Evolutionary conservation across 768 basidiomycete genomes (phyloP), one percentile per base, ranked within the genome.

Genomic region (Amanita exitialis): DNA sequence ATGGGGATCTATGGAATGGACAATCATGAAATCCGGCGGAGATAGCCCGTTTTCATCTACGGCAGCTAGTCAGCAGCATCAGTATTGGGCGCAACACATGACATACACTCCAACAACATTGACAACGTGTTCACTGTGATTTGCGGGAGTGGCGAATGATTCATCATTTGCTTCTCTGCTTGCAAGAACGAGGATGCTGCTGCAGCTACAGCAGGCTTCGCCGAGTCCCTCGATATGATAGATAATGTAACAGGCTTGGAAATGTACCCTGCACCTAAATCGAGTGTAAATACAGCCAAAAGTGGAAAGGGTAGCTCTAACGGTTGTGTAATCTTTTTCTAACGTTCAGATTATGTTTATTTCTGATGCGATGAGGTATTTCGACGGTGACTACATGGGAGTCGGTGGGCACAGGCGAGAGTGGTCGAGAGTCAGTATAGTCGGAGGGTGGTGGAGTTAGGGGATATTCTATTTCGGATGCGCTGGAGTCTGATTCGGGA

Each of bases 391-490:
- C 57, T 4, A 60, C 54, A 43, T 51, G 43, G 16, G 54, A 43
- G 57, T 51, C 30, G 25, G 51, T 52, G 27, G 60, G 53, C 47
- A 66, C 72, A 8, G 83, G 83, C 2, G 83, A 82, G 21, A 80
- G 66, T 25, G 81, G 72, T 51, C 80, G 71, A 9, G 86, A 86
- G 21, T 76, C 78, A 21, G 83, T 79, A 58, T 74, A 75, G 61
- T 87, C 86, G 6, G 87, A 90, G 15, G 76, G 68, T 3, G 87
- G 88, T n/a, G 87, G 88, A 0, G 87, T 90, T 39, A 79, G 69
- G 36, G 87, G 88, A 62, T 81, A 88, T 58, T 80, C 77, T 3
- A 76, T 63, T 50, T 86, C 83, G 16, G 78, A 77, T 51, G 75
- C 76, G 49, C 69, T 69, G 16, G 66, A 68, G 27, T 73, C 66